These are phyloP conservation scores for Sporobolus alterniflorus DNA, from an alignment of 202 grass and related monocot genomes.

Conservation along the genomic window DNA sequence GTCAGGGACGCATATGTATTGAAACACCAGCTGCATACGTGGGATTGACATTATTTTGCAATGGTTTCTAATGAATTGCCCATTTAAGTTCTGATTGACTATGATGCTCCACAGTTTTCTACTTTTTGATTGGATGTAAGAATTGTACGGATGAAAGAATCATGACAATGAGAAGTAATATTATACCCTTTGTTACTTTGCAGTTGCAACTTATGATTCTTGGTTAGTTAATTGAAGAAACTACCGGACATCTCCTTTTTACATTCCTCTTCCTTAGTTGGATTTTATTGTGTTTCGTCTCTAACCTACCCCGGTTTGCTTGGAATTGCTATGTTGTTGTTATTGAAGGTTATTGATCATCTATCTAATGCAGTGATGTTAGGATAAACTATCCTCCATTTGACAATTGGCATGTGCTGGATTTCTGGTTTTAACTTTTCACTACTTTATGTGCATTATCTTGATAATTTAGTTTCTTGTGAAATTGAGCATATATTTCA, in stretches of 20 bases:
- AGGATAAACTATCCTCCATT: background rate
- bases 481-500: background rate
- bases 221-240: slow-evolving; percentile 12
- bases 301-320: background rate
- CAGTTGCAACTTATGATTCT: slow-evolving; percentile 7
- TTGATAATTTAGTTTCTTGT: slow-evolving; percentile 9
- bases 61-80: too few relatives aligned
- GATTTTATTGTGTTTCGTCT: background rate
- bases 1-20: too few relatives aligned
- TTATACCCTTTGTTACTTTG: slow-evolving; percentile 12
- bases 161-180: background rate
- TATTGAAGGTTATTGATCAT: background rate
- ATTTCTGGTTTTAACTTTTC: slow-evolving; percentile 27
- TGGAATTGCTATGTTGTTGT: background rate
- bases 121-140: background rate
- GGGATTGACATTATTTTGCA: too few relatives aligned
- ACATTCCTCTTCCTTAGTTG: background rate
- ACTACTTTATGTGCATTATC: slow-evolving; percentile 21
- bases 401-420: slow-evolving; percentile 21
- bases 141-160: slow-evolving; percentile 11
- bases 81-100: slow-evolving; percentile 38
- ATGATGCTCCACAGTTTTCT: background rate
- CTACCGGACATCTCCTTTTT: slow-evolving; percentile 5
- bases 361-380: slow-evolving; percentile 15
- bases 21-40: too few relatives aligned